Evolutionary conservation across 371 early-diverging fungal genomes (phyloP), one percentile per base, ranked within the genome.

Genomic region (Mucor saturninus): DNA sequence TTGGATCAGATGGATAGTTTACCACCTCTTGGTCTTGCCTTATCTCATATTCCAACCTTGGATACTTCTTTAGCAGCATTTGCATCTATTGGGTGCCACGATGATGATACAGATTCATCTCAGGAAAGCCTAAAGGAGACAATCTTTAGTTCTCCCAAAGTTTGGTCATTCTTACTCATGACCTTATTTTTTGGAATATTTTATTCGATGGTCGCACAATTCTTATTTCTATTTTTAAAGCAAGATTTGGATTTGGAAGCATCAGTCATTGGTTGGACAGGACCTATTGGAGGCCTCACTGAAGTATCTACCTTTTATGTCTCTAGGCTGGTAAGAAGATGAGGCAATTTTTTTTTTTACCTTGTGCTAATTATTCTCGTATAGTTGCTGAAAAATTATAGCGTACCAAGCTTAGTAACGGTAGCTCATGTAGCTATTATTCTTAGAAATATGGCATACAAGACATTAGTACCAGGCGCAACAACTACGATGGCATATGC

Each of bases 261-360:
- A 1, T 63, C 73, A 1, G 50, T 72, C 3, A 74, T 79, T 21
- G 80, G 80, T 10, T 76, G 74, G 75, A 76, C 76, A n/a, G 80
- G 80, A 10, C 80, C 80, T 21, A 64, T 79, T 29, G 76, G 71
- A 38, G 80, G 80, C 37, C 40, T 79, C 13, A 71, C 75, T 4
- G 80, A 79, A 67, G 76, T 79, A 7, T 58, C 68, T 1, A 79
- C 76, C 1, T 79, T 79, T 50, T 79, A 75, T 64, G 46, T 76
- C 15, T 79, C 80, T 2, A 68, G 73, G 28, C 53, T 70, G 66
- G 80, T 76, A 67, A 64, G 51, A 50, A 51, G 38, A 13, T 53
- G 28, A 28, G 9, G 14, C 14, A 2, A 8, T 26, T 11, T 2
- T 9, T 11, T 2, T 9, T 49, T 10, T 30, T 29, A 6, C 8